Evolutionary conservation across 768 basidiomycete genomes (phyloP).

Genomic region (Crucibulum laeve): DNA sequence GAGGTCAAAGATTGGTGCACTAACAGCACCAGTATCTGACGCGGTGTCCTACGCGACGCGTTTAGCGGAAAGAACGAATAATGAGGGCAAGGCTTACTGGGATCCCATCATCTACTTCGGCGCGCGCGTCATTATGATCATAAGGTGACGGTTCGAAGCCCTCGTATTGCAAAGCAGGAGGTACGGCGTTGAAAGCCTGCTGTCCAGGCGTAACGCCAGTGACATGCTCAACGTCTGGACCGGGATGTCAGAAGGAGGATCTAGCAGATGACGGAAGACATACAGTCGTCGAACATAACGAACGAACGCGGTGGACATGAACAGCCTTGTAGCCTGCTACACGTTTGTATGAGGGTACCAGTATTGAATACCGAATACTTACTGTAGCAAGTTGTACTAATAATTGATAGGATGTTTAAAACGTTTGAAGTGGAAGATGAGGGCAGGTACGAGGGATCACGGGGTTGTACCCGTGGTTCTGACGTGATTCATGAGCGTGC

Average conservation of each 20-base stretch:
- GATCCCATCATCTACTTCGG: constrained; percentile 33
- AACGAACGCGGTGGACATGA: constrained; percentile 12
- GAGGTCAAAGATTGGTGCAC: constrained; percentile 72
- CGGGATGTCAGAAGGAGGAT: constrained; percentile 2
- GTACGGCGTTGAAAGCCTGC: constrained; percentile 24
- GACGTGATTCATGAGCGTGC: no score
- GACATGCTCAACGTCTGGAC: constrained; percentile 83
- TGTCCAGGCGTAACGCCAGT: constrained; percentile 39
- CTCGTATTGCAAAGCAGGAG: constrained; percentile 72
- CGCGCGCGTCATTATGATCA: constrained; percentile 44
- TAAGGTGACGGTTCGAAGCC: constrained; percentile 80
- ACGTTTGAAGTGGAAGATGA: no score
- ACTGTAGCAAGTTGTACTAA: no score
- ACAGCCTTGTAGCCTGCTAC: neutral
- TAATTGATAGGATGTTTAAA: no score
- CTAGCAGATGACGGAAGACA: constrained; percentile 20
- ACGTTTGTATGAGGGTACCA: no score
- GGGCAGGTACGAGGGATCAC: no score
- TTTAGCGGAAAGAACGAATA: constrained; percentile 1
- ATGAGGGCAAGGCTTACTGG: constrained; percentile 16
- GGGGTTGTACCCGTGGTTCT: no score
- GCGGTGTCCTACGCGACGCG: constrained; percentile 14
- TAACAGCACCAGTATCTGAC: constrained; percentile 38
- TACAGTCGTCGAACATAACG: constrained; percentile 66
- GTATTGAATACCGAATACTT: no score